Evolutionary conservation across 192 early-diverging fungal genomes (phyloP).

Genomic region (Haplosporangium gracile): DNA sequence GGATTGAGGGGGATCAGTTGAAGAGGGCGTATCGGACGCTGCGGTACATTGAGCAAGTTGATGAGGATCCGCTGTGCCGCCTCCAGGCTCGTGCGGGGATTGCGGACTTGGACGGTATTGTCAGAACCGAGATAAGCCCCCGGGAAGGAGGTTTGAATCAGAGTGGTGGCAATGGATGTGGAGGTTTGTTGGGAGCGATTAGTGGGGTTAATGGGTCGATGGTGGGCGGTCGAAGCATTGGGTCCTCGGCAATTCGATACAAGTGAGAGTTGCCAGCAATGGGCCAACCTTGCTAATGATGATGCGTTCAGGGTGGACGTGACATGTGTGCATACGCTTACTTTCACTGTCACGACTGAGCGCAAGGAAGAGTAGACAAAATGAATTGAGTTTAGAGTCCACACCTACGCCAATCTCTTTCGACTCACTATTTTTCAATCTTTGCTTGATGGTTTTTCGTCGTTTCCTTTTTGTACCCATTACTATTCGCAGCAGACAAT

Average conservation of each 20-base stretch:
- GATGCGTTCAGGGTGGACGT: background rate
- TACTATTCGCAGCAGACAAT: background rate
- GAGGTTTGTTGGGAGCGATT: background rate
- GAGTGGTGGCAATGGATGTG: background rate
- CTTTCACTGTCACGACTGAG: background rate
- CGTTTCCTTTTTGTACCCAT: background rate
- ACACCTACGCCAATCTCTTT: background rate
- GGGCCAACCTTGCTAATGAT: background rate
- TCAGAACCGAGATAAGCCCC: slow-evolving; percentile 56
- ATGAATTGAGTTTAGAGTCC: background rate
- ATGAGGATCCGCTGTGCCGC: slow-evolving; percentile 79
- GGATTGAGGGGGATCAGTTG: slow-evolving; percentile 71
- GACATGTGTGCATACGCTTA: background rate
- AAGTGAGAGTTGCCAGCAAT: slow-evolving; percentile 5
- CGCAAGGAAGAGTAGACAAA: background rate
- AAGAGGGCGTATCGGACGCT: slow-evolving; percentile 69
- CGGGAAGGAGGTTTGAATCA: background rate
- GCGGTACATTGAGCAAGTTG: slow-evolving; percentile 71
- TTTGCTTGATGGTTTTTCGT: background rate
- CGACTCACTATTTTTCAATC: background rate
- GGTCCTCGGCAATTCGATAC: slow-evolving; percentile 19
- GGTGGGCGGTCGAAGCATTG: background rate
- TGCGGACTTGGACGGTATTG: slow-evolving; percentile 74
- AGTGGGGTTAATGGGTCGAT: background rate
- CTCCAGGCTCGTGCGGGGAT: slow-evolving; percentile 79